Evolutionary conservation across 139 green algal species (phyloP).

Genomic region (Pseudopediastrum boryanum): DNA sequence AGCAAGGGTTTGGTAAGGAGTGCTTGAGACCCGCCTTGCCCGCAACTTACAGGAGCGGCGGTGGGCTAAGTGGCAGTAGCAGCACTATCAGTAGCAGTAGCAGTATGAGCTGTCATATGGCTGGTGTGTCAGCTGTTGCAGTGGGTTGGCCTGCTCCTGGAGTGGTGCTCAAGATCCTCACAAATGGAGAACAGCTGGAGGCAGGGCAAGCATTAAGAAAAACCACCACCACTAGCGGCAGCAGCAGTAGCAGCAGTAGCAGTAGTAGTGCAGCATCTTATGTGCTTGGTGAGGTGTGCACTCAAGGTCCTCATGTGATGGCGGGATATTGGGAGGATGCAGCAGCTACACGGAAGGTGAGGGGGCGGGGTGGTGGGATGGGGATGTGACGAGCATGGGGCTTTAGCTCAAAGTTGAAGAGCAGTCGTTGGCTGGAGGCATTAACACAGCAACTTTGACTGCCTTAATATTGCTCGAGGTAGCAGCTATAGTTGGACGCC

Average conservation of each 20-base stretch:
- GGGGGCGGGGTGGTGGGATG: no score
- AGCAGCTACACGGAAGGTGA: conserved; percentile 56
- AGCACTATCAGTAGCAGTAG: conserved; percentile 26
- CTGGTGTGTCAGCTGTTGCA: background rate
- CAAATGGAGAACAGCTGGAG: background rate
- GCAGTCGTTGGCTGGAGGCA: no score
- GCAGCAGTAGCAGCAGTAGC: background rate
- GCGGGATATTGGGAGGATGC: conserved; percentile 72
- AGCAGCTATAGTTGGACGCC: no score
- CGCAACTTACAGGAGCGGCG: no score
- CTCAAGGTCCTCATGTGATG: conserved; percentile 79
- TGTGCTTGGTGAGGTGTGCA: conserved; percentile 68
- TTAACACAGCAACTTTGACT: no score
- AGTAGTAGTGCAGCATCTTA: conserved; percentile 12
- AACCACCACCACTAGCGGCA: conserved; percentile 4
- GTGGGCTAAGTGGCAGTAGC: no score
- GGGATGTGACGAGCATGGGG: no score
- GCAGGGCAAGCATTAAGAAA: background rate
- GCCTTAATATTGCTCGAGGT: no score
- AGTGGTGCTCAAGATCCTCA: conserved; percentile 8
- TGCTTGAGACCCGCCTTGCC: no score
- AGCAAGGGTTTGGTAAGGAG: no score
- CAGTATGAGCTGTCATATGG: background rate
- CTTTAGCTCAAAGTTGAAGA: no score
- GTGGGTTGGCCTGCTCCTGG: conserved; percentile 44